Evolutionary conservation across 2,329 filamentous ascomycete species (phyloP).

Genomic region (Penicillium sp.): DNA sequence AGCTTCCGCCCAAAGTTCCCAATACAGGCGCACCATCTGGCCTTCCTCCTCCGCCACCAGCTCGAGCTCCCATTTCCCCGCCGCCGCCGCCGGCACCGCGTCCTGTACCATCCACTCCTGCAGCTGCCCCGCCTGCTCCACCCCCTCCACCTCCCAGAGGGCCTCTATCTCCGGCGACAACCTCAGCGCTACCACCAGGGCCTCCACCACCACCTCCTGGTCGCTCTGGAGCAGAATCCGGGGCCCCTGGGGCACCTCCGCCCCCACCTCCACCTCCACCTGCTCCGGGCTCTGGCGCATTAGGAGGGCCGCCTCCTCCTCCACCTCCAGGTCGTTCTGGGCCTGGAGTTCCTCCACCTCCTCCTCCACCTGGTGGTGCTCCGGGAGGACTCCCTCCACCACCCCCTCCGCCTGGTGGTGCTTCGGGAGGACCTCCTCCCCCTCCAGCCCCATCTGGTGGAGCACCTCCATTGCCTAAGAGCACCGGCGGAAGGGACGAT

Average conservation of each 20-base stretch:
- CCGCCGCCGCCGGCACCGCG: slow-evolving; percentile 40
- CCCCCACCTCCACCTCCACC: slow-evolving; percentile 36
- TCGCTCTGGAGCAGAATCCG: slow-evolving; percentile 40
- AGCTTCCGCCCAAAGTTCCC: slow-evolving; percentile 51
- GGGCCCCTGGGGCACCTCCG: slow-evolving; percentile 25
- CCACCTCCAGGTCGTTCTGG: slow-evolving; percentile 38
- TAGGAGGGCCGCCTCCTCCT: slow-evolving; percentile 38
- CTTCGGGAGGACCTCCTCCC: slow-evolving; percentile 53
- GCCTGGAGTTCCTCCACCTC: slow-evolving; percentile 41
- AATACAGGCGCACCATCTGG: slow-evolving; percentile 38
- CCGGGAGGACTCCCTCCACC: slow-evolving; percentile 40
- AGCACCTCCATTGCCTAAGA: slow-evolving; percentile 47
- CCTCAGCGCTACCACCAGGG: slow-evolving; percentile 37
- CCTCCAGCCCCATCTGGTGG: slow-evolving; percentile 47
- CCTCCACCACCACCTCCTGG: slow-evolving; percentile 47
- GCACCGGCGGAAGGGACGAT: slow-evolving; percentile 44
- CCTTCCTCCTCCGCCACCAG: slow-evolving; percentile 62
- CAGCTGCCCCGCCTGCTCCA: slow-evolving; percentile 41
- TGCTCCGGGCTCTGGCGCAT: slow-evolving; percentile 22
- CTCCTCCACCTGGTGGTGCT: slow-evolving; percentile 37
- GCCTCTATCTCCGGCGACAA: slow-evolving; percentile 32
- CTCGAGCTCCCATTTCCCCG: slow-evolving; percentile 51
- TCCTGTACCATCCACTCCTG: slow-evolving; percentile 34
- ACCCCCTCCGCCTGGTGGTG: slow-evolving; percentile 48
- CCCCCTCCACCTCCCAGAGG: slow-evolving; percentile 42